Base-by-base conservation (phyloP, 768 basidiomycete genomes). In the Tylopilus vinaceipallidus region DNA sequence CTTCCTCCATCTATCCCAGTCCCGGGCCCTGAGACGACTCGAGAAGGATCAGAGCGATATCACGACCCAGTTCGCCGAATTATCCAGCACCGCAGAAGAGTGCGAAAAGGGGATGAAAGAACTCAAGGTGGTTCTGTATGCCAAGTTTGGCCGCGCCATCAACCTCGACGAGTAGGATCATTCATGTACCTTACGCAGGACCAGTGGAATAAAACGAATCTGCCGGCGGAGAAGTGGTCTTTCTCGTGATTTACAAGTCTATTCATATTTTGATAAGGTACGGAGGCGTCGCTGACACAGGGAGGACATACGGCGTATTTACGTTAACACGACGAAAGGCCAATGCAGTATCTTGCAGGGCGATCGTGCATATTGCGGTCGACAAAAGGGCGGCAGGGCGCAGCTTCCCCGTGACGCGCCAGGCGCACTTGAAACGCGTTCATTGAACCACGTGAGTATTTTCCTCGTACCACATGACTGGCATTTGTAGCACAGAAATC, bases 301-400 rank as follows among this genome's bases (percentile, higher is more conserved):
- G n/a, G n/a, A n/a, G n/a, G n/a, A n/a, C n/a, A n/a, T n/a, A n/a
- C n/a, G n/a, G n/a, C n/a, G n/a, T n/a, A n/a, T n/a, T n/a, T n/a
- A n/a, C n/a, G n/a, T n/a, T n/a, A n/a, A n/a, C n/a, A n/a, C n/a
- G n/a, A n/a, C n/a, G n/a, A n/a, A n/a, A n/a, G n/a, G n/a, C n/a
- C n/a, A n/a, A n/a, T n/a, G n/a, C n/a, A n/a, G n/a, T n/a, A n/a
- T n/a, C n/a, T n/a, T n/a, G n/a, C n/a, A n/a, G n/a, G n/a, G 74
- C 78, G 1, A 86, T 89, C 0, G 93, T 88, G 0, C 95, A 98
- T 61, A 91, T 92, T 3, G 95, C 95, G 0, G 98, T 99, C 65
- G 86, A 93, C 73, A 99, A 99, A n/a, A n/a, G n/a, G n/a, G n/a
- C n/a, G n/a, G n/a, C n/a, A n/a, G 66, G 93, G 87, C 4, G 86